Conservation (phyloP, 2,329 filamentous ascomycete species). For the Venturia asperata region DNA sequence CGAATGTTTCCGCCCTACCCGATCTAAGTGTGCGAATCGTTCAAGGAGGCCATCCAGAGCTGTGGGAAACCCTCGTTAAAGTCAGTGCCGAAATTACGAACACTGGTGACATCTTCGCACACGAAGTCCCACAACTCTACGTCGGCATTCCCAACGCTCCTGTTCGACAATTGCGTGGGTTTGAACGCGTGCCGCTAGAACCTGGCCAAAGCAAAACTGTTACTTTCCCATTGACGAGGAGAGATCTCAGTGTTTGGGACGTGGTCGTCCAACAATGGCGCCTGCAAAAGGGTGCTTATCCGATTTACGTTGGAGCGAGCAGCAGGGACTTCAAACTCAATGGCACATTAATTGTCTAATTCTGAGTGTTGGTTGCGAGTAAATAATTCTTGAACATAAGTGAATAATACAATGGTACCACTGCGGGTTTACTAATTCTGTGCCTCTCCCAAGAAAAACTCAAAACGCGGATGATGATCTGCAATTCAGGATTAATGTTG, state of each 20-base stretch:
- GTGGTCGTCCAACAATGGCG: constrained; percentile 52
- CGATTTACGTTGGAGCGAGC: constrained; percentile 47
- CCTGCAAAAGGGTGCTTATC: constrained; percentile 33
- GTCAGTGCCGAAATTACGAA: constrained; percentile 58
- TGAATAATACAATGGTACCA: background rate
- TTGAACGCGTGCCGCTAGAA: constrained; percentile 51
- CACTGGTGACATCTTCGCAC: constrained; percentile 46
- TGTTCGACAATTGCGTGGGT: constrained; percentile 52
- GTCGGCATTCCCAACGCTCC: constrained; percentile 53
- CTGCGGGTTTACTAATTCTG: too few species aligned
- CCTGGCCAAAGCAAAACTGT: constrained; percentile 44
- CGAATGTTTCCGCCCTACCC: constrained; percentile 46
- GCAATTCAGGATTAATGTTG: too few species aligned
- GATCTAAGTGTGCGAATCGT: constrained; percentile 41
- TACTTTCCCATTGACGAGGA: constrained; percentile 48
- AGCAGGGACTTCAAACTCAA: constrained; percentile 7
- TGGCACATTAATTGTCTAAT: background rate
- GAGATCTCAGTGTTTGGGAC: constrained; percentile 62
- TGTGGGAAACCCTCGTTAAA: constrained; percentile 57
- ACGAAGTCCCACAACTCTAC: constrained; percentile 52
- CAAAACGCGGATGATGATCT: too few species aligned
- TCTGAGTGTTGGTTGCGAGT: background rate
- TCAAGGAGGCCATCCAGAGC: constrained; percentile 48
- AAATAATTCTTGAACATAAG: background rate
- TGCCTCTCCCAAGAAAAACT: too few species aligned